Evolutionary conservation across 1,284 basidiomycete genomes (phyloP), one percentile per base, ranked within the genome.

Genomic region (Tilletia setariae): DNA sequence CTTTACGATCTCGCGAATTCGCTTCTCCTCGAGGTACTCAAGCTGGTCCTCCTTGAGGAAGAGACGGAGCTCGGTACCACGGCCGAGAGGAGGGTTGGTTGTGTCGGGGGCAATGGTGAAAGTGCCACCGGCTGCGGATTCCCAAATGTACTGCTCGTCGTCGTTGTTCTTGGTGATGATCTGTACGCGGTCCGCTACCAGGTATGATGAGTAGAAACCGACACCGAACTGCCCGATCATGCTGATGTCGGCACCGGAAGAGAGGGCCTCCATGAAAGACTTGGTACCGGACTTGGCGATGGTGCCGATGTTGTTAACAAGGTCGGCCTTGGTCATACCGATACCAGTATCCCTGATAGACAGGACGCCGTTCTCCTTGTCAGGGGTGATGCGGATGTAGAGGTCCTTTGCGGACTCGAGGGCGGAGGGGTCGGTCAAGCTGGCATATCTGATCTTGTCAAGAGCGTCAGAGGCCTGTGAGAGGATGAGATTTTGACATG

Each of bases 141-240:
- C 95, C 96, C 96, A 98, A 85, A 98, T 94, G 88, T 98, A 98
- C 86, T 99, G 95, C 86, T 98, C 96, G 84, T 98, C 95, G 82
- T 99, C 96, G 84, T 98, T 98, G 89, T 99, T 93, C 87, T 98
- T 98, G 80, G 95, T 95, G 86, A 97, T 91, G 83, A 98, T 91
- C 86, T 97, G 93, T 11, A 98, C 96, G 77, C 90, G 90, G 86
- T 98, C 94, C 80, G 96, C 94, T 76, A 98, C 94, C 79, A 98
- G 92, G 89, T 98, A 99, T 28, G 93, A 92, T 65, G 95, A 98
- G 89, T 98, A 98, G 90, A 98, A 98, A 87, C 95, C 93, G 85
- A 97, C 95, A 93, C 94, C 93, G 85, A 96, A 94, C 86, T 92
- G 91, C 83, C 90, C 90, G 76, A 82, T 81, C 76, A 79, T 79